Percentiles rank a stretch among this genome's conserved stretches.
phyloP scores from a whole-genome alignment of 2,329 filamentous ascomycete genomes.

The Cercospora beticola region DNA sequence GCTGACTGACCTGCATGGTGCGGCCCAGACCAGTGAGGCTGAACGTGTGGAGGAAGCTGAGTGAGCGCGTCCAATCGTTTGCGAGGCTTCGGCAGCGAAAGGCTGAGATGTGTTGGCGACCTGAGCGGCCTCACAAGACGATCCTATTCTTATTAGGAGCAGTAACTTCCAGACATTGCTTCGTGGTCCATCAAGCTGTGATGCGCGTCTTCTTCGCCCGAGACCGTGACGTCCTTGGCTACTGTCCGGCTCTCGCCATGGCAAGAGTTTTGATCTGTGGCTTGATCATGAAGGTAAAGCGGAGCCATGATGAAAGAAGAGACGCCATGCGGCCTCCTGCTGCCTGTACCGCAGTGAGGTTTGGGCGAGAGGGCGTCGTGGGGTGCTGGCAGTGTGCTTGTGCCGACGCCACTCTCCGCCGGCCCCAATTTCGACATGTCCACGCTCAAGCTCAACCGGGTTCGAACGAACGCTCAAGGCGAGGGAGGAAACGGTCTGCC shows the following conservation, averaged over 20 bases:
- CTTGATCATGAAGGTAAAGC: neutral
- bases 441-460: neutral
- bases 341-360: neutral
- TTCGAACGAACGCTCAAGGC: neutral
- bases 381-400: neutral
- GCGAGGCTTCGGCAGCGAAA: neutral
- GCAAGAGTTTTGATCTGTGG: neutral
- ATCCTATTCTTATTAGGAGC: neutral
- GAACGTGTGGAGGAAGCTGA: conserved; percentile 8
- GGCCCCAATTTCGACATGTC: neutral
- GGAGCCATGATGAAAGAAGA: neutral
- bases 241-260: neutral
- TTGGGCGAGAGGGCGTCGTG: neutral
- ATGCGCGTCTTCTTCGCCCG: neutral
- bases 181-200: neutral
- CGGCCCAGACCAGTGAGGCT: conserved; percentile 9
- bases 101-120: conserved; percentile 10
- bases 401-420: neutral
- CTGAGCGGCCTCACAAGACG: neutral
- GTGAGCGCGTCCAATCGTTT: conserved; percentile 6
- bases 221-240: neutral
- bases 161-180: neutral
- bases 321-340: neutral
- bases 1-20: conserved; percentile 5
- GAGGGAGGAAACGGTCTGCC: neutral